Evolutionary conservation across 495 filamentous ascomycete genomes (phyloP).

Genomic region (Pseudotulostoma volvatum): DNA sequence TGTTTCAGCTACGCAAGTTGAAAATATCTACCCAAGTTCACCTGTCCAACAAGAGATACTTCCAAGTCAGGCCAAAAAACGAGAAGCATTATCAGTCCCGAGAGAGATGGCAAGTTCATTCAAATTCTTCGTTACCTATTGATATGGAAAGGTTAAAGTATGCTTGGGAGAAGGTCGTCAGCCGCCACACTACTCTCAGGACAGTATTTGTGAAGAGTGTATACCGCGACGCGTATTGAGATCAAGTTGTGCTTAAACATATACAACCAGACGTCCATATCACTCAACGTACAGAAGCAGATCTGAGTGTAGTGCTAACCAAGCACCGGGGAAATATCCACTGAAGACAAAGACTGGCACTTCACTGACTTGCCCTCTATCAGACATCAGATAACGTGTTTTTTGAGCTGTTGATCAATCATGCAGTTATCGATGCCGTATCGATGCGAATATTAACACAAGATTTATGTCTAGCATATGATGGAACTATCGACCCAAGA

Average conservation of each 20-base stretch:
- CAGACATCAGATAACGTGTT: slow-evolving; percentile 11
- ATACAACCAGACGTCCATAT: slow-evolving; percentile 1
- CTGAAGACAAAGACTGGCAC: slow-evolving; percentile 8
- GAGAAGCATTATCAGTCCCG: too few species aligned
- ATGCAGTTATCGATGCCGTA: slow-evolving; percentile 22
- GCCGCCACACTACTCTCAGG: slow-evolving; percentile 28
- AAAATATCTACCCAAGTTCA: slow-evolving; percentile 29
- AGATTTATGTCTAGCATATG: slow-evolving; percentile 11
- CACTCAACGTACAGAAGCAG: slow-evolving; percentile 1
- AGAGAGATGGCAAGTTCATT: too few species aligned
- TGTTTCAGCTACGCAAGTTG: too few species aligned
- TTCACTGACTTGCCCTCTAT: slow-evolving; percentile 23
- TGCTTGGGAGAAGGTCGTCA: slow-evolving; percentile 32
- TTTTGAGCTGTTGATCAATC: slow-evolving; percentile 29
- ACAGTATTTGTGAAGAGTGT: slow-evolving; percentile 30
- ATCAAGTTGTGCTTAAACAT: slow-evolving; percentile 24
- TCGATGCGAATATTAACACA: slow-evolving; percentile 13
- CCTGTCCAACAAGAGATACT: slow-evolving; percentile 32
- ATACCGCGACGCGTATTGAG: slow-evolving; percentile 16
- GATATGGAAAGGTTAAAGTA: slow-evolving; percentile 11
- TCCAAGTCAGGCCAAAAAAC: slow-evolving; percentile 26
- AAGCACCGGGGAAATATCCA: slow-evolving; percentile 3
- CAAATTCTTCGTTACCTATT: too few species aligned
- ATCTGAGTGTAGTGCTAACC: slow-evolving; percentile 5
- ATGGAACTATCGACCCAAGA: not conserved